phyloP scores from a whole-genome alignment of 1,284 basidiomycete species.

The Puccinia polysora region DNA sequence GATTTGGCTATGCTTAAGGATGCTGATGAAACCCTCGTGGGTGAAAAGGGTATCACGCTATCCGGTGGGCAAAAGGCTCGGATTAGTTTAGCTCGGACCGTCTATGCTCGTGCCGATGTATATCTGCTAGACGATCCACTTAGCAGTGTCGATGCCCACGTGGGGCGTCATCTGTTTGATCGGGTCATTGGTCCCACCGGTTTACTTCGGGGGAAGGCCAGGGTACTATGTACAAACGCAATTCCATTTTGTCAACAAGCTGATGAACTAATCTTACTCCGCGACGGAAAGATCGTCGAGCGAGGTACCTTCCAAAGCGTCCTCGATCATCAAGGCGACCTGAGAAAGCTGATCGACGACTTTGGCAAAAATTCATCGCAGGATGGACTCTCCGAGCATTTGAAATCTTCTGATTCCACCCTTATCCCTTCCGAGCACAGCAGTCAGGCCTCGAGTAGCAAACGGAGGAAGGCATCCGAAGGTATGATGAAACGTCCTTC shows the following conservation, averaged over 20 bases:
- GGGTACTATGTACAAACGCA: conserved; percentile 18
- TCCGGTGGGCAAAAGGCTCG: conserved; percentile 94
- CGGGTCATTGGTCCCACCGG: conserved; percentile 60
- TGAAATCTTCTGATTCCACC: conserved; percentile 18
- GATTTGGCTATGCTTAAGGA: conserved; percentile 90
- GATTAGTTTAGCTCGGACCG: conserved; percentile 62
- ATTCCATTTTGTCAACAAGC: conserved; percentile 45
- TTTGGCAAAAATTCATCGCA: conserved; percentile 58
- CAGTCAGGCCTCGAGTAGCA: conserved; percentile 23
- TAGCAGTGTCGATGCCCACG: conserved; percentile 84
- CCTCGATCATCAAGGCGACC: conserved; percentile 62
- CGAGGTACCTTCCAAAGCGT: conserved; percentile 69
- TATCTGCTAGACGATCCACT: conserved; percentile 86
- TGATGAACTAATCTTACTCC: conserved; percentile 59
- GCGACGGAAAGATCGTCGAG: conserved; percentile 70
- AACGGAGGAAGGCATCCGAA: conserved; percentile 38
- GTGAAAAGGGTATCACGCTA: conserved; percentile 60
- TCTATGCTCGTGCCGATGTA: conserved; percentile 82
- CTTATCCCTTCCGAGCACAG: conserved; percentile 41
- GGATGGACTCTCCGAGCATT: conserved; percentile 56
- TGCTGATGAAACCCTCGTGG: conserved; percentile 86
- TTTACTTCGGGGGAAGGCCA: background rate
- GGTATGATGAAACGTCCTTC: conserved; percentile 45
- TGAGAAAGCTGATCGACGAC: conserved; percentile 66
- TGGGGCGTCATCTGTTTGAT: conserved; percentile 74